Evolutionary conservation across 495 filamentous ascomycete genomes (phyloP).

Genomic region (Aspergillus haitiensis): DNA sequence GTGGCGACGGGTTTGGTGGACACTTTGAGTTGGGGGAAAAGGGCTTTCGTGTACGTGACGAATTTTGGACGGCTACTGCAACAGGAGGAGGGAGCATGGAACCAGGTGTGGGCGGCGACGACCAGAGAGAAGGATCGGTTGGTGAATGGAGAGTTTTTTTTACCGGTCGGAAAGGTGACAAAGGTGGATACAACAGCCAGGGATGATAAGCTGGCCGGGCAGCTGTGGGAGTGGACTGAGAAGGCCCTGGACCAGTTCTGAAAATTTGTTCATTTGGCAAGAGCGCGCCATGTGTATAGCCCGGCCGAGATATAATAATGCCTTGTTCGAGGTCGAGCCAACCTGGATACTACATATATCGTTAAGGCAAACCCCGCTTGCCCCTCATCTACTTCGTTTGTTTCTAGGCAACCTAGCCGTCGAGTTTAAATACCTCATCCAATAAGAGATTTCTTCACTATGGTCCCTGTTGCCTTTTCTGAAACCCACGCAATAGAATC

Average conservation of each 20-base stretch:
- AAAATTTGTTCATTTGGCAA: neutral
- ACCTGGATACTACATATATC: too few species aligned
- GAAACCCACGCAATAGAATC: too few species aligned
- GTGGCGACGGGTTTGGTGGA: slow-evolving; percentile 37
- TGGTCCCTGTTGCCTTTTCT: too few species aligned
- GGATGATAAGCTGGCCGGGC: slow-evolving; percentile 47
- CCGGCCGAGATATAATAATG: too few species aligned
- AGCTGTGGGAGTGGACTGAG: slow-evolving; percentile 59
- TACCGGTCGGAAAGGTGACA: slow-evolving; percentile 46
- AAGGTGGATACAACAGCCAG: slow-evolving; percentile 22
- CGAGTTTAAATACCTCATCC: too few species aligned
- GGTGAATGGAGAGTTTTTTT: slow-evolving; percentile 48
- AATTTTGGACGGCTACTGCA: slow-evolving; percentile 20
- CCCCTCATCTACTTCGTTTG: too few species aligned
- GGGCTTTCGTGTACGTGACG: slow-evolving; percentile 16
- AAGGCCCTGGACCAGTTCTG: slow-evolving; percentile 17
- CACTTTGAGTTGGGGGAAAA: slow-evolving; percentile 19
- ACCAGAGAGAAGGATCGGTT: slow-evolving; percentile 26
- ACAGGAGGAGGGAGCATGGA: slow-evolving; percentile 48
- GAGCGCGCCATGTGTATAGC: too few species aligned
- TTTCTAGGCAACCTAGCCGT: too few species aligned
- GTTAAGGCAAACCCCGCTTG: too few species aligned
- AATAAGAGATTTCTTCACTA: too few species aligned
- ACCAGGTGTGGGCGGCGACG: slow-evolving; percentile 57
- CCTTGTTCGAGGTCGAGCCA: too few species aligned